Evolutionary conservation across 441 rosid species (phyloP), one percentile per base, ranked within the genome.

Genomic region (Syzygium malaccense): DNA sequence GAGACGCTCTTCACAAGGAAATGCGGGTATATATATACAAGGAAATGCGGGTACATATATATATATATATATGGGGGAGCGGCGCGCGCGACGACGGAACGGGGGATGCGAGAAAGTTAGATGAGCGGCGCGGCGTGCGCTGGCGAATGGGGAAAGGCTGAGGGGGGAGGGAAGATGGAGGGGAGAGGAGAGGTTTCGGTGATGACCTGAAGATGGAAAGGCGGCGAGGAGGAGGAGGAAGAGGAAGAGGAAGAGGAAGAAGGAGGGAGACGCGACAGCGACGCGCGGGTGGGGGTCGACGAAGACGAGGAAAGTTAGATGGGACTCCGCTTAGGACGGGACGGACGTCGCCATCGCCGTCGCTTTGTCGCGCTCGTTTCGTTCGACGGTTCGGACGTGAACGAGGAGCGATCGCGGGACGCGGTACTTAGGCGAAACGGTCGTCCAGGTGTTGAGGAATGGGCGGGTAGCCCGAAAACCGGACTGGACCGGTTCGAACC

Each of bases 31-130:
- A 75, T 19, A 18, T 48, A 53, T 45, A 45, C n/a, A 28, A 28
- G 37, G 68, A 32, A 32, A 26, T 64, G 87, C 87, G 84, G 32
- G 45, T 23, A 23, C 23, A 75, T 19, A 18, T 48, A 53, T 45
- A 45, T 7, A 45, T 48, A 53, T 45, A 45, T 1, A 45, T 7
- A 26, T 37, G 41, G n/a, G n/a, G n/a, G n/a, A n/a, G n/a, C n/a
- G n/a, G 45, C 0, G 66, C 32, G 66, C 68, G 18, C 17, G 83
- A 4, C 53, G 2, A 4, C 51, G 83, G 83, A 75, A 75, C 83
- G 80, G 32, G 48, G 75, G 80, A 30, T 18, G 4, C 85, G 58
- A 37, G 89, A 90, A 87, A 88, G 89, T 86, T 85, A 87, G 90
- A 87, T 85, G 48, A 64, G 57, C 41, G 49, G 55, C 2, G 85